Conservation (phyloP, 1,284 basidiomycete genomes). For the Cutaneotrichosporon dermatis region DNA sequence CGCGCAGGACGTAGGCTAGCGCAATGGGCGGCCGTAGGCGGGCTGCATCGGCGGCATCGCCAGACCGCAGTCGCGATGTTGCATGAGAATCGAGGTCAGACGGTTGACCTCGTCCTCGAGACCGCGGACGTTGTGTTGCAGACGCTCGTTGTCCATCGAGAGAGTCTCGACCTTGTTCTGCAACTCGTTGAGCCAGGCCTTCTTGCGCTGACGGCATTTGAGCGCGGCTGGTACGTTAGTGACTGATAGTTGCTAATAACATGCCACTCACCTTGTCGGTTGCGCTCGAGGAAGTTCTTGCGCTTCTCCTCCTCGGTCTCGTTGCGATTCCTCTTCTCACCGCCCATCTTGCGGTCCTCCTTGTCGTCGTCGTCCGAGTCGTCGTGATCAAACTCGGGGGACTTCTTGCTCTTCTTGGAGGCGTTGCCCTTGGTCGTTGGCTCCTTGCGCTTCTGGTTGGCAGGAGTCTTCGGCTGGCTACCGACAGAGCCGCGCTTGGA, state of each 20-base stretch:
- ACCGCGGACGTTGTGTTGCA: constrained; percentile 55
- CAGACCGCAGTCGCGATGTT: constrained; percentile 46
- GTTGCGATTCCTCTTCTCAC: constrained; percentile 55
- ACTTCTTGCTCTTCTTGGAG: constrained; percentile 48
- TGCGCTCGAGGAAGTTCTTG: constrained; percentile 87
- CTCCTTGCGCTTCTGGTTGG: constrained; percentile 35
- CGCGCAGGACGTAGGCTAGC: constrained; percentile 1
- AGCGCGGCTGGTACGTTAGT: too few species aligned
- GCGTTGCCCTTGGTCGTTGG: constrained; percentile 15
- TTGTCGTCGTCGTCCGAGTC: constrained; percentile 50
- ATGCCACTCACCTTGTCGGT: constrained; percentile 73
- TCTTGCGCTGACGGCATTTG: constrained; percentile 97
- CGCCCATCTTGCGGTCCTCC: constrained; percentile 20
- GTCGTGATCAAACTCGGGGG: constrained; percentile 36
- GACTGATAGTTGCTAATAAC: too few species aligned
- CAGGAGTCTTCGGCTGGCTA: constrained; percentile 1
- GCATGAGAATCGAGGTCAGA: constrained; percentile 51
- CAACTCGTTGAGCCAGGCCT: constrained; percentile 89
- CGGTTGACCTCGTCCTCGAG: constrained; percentile 58
- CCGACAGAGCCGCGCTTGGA: constrained; percentile 18
- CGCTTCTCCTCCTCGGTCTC: constrained; percentile 96
- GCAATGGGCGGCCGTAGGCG: constrained; percentile 19
- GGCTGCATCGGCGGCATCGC: constrained; percentile 23
- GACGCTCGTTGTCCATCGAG: constrained; percentile 87
- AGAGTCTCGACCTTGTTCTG: constrained; percentile 92